Percentiles rank a stretch among this genome's conserved stretches.
phyloP scores from a whole-genome alignment of 768 basidiomycete species.

The Serpula lacrymans region DNA sequence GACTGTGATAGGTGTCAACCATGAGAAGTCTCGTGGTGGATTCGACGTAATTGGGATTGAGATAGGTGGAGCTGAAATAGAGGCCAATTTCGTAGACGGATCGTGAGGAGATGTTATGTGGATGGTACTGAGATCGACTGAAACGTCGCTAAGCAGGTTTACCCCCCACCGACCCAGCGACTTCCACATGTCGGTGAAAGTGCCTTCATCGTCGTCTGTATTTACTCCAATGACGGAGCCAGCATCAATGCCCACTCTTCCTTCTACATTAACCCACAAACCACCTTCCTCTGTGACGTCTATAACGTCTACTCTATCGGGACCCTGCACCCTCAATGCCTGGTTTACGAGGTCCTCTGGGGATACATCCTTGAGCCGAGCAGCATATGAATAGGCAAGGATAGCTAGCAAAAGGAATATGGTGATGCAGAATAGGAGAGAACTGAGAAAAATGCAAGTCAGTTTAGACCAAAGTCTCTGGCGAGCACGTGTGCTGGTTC shows the following conservation, averaged over 20 bases:
- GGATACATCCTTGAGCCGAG: conserved; percentile 48
- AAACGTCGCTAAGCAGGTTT: conserved; percentile 48
- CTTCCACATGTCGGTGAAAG: conserved; percentile 56
- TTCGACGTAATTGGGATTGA: conserved; percentile 41
- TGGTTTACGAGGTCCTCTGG: conserved; percentile 56
- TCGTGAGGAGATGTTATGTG: conserved; percentile 40
- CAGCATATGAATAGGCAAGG: conserved; percentile 65
- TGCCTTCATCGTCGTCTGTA: conserved; percentile 38
- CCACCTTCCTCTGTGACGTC: conserved; percentile 57
- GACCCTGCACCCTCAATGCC: conserved; percentile 55
- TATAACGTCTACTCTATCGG: conserved; percentile 58
- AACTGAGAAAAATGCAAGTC: conserved; percentile 51
- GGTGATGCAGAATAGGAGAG: conserved; percentile 49
- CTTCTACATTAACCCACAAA: conserved; percentile 57
- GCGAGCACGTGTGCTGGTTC: conserved; percentile 16
- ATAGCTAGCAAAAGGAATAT: conserved; percentile 42
- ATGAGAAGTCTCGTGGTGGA: conserved; percentile 40
- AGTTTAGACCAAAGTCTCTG: conserved; percentile 32
- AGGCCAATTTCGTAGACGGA: conserved; percentile 45
- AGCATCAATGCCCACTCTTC: conserved; percentile 64
- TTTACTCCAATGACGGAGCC: conserved; percentile 58
- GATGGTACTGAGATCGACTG: conserved; percentile 52
- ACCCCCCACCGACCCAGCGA: conserved; percentile 68
- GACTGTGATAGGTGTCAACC: conserved; percentile 55
- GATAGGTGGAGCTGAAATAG: conserved; percentile 57